Evolutionary conservation across 2,329 filamentous ascomycete species (phyloP), one percentile per base, ranked within the genome.

Genomic region (Colletotrichum limetticola): DNA sequence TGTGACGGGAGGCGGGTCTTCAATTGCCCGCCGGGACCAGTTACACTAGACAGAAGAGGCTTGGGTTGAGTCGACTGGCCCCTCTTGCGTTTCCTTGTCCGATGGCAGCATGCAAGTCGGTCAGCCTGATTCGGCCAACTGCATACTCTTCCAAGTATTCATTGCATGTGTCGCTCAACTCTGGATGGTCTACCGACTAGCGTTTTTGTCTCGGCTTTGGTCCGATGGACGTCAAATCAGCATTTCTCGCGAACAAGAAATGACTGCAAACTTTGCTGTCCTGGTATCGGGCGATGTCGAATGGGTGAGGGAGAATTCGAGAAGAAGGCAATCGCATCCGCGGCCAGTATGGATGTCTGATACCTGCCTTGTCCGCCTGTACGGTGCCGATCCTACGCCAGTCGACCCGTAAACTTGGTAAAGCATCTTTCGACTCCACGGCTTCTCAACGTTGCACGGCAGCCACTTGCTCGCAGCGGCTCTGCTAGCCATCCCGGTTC

Each of bases 1-100:
- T 56, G 57, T 42, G 14, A 71, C 68, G 71, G 68, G 55, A 49
- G 68, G 68, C 62, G 68, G 71, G 62, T 72, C 68, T 71, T 52
- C 66, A 66, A 71, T 66, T 57, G 61, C 71, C 71, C 60, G 60
- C 60, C 19, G 49, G 56, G 55, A 58, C 52, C 65, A 70, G 60
- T 56, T 55, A 55, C 37, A 70, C 71, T 71, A 73, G 60, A 57
- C 71, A 32, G 22, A 66, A 73, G 56, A 52, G 66, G 71, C 14
- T 70, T 72, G 60, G 70, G 28, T 61, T 56, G 28, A 52, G 46
- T 72, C 56, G 60, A 49, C 19, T 56, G 16, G 28, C 66, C 66
- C 60, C 66, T 53, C 35, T 32, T 61, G 37, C 35, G 19, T 12
- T 56, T 32, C 60, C 28, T 57, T 49, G 37, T 46, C 46, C 49